Evolutionary conservation across 495 filamentous ascomycete species (phyloP).

Genomic region (Aspergillus hancockii): DNA sequence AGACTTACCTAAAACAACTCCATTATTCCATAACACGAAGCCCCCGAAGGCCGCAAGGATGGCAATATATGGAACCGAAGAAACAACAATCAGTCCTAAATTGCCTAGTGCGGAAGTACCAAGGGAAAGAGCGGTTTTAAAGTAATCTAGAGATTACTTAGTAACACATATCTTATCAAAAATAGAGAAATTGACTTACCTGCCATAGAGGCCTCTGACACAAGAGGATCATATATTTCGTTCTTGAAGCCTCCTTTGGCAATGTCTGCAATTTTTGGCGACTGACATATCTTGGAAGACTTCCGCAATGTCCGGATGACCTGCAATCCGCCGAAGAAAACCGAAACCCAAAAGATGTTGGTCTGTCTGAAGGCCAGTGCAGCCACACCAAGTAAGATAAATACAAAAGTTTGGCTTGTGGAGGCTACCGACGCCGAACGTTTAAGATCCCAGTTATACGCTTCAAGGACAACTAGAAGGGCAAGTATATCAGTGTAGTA

Average conservation of each 20-base stretch:
- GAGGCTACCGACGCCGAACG: slow-evolving; percentile 19
- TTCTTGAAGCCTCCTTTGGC: slow-evolving; percentile 43
- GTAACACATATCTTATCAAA: slow-evolving; percentile 3
- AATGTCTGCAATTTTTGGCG: slow-evolving; percentile 28
- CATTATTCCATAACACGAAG: slow-evolving; percentile 84
- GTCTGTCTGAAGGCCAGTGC: slow-evolving; percentile 84
- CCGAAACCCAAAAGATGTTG: slow-evolving; percentile 92
- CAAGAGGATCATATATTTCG: slow-evolving; percentile 65
- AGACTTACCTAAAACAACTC: slow-evolving; percentile 79
- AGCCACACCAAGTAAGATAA: slow-evolving; percentile 56
- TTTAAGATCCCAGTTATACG: slow-evolving; percentile 63
- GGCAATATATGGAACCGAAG: slow-evolving; percentile 65
- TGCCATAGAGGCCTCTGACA: slow-evolving; percentile 54
- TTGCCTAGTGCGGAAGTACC: slow-evolving; percentile 56
- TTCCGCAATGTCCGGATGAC: slow-evolving; percentile 49
- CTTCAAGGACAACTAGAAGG: slow-evolving; percentile 60
- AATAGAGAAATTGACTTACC: slow-evolving; percentile 42
- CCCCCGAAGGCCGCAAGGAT: slow-evolving; percentile 67
- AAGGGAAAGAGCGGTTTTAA: slow-evolving; percentile 61
- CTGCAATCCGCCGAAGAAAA: slow-evolving; percentile 80
- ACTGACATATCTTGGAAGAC: slow-evolving; percentile 27
- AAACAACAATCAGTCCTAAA: slow-evolving; percentile 44
- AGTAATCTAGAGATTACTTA: slow-evolving; percentile 53
- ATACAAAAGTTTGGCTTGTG: slow-evolving; percentile 32
- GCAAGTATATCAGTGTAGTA: slow-evolving; percentile 89